Evolutionary conservation across 768 basidiomycete species (phyloP), one percentile per base, ranked within the genome.

Genomic region (Lactifluus volemus): DNA sequence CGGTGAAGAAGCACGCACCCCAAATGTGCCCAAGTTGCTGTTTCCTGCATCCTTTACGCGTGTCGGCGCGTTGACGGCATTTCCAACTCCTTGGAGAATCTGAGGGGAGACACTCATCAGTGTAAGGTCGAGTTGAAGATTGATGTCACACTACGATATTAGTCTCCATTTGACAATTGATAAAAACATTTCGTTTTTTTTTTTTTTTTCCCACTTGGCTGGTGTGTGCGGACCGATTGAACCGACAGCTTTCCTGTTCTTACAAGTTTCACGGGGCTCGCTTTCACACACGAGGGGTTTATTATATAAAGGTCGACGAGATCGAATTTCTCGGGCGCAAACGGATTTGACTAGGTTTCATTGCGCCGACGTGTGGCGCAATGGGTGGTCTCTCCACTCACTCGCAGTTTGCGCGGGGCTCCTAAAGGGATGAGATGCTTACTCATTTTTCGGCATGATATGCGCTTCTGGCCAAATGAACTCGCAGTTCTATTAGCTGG

Each of bases 21-120:
- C 84, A 69, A 88, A 90, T 4, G 88, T 88, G 29, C 86, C 88
- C 49, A 88, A 72, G 63, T 78, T 86, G 70, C 80, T 78, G 65
- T 72, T 81, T 54, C 79, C 78, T 17, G 78, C 82, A 61, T 84
- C 83, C 19, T 78, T 70, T 61, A 77, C 67, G 55, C 84, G 81
- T 34, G 84, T 73, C 2, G 85, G 85, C 1, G 80, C 81, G 30
- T 76, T 68, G 73, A 76, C 68, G 32, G 76, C 68, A 64, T 73
- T 76, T 41, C 78, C 80, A 5, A 66, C 70, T 58, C 72, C 73
- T 45, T 71, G 71, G 34, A 67, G 67, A 38, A 71, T 68, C 42
- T 68, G 69, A 21, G 69, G 59, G 8, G 72, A 69, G 15, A 69
- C 67, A 48, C 68, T 66, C 70, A 72, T 71, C 45, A 30, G 55